Evolutionary conservation across 495 filamentous ascomycete species (phyloP), one percentile per base, ranked within the genome.

Genomic region (Glutinoglossum americanum): DNA sequence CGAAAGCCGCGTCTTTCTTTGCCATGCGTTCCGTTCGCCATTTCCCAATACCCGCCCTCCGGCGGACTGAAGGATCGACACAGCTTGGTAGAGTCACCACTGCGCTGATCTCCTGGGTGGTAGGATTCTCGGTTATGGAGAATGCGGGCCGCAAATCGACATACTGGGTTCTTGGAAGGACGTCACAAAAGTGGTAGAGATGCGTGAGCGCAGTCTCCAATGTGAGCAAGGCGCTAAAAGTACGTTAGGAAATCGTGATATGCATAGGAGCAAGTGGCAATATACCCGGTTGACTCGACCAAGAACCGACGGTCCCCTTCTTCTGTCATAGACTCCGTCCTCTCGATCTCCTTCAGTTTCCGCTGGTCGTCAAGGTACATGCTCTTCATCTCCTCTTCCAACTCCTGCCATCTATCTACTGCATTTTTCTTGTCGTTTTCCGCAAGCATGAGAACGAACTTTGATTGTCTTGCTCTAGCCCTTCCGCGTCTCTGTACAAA

Each of bases 401-500:
- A 69, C 0, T 65, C 57, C 33, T 76, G 65, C 79, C 84, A 92
- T 39, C 71, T 71, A 8, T 64, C 51, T 0, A 77, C 45, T n/a
- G 68, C 58, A 49, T 57, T 62, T 41, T 51, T 66, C 26, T 69
- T 61, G 59, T 76, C 70, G 27, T 67, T 55, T 17, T 67, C 66
- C 0, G 71, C 67, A 21, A 77, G 61, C 61, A 97, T 71, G 4
- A 96, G 70, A 23, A 82, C 73, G 64, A 86, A 84, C 32, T 74
- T 82, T 0, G 89, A 94, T 23, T 76, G 66, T 58, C 73, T 67
- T 65, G 82, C 80, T 45, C 92, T 74, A 6, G 90, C 90, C 56
- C 92, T 74, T 0, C 90, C 90, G 17, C 90, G 80, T 23, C 89
- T 76, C 65, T 98, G 90, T 19, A 98, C 79, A 66, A 90, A 95